Percentiles rank a stretch among this genome's conserved stretches.
These are phyloP conservation scores for Macadamia integrifolia DNA, from an alignment of 164 flowering plant species.

Conservation along the genomic window DNA sequence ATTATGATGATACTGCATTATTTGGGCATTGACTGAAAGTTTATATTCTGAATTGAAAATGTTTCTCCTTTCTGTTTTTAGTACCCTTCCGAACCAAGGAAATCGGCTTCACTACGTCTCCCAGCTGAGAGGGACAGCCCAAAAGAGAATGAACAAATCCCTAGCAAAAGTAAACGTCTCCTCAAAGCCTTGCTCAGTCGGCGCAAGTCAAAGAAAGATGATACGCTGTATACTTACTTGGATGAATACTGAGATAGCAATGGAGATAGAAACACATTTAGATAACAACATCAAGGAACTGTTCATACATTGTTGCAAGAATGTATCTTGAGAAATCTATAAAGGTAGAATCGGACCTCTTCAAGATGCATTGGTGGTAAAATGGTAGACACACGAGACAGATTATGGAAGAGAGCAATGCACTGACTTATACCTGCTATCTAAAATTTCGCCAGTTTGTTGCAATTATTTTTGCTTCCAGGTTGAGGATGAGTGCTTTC, in stretches of 20 bases:
- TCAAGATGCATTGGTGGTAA: no score
- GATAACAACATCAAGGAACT: conserved; percentile 11
- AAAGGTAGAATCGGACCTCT: conserved; percentile 29
- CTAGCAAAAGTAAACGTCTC: conserved; percentile 67
- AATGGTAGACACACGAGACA: no score
- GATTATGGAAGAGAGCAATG: neutral
- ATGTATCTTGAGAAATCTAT: conserved; percentile 68
- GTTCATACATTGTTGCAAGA: no score
- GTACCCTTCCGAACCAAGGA: conserved; percentile 63
- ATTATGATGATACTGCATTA: neutral
- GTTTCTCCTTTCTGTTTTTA: conserved; percentile 15
- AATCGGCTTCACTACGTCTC: conserved; percentile 58
- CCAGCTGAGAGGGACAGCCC: conserved; percentile 35
- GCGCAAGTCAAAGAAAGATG: conserved; percentile 73
- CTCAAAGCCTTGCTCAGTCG: conserved; percentile 71
- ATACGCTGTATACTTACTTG: conserved; percentile 53
- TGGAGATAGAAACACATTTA: conserved; percentile 5
- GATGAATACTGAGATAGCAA: conserved; percentile 51
- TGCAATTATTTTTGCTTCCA: neutral
- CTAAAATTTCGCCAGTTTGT: neutral
- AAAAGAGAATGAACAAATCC: conserved; percentile 45
- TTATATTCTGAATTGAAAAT: neutral
- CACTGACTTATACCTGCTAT: neutral
- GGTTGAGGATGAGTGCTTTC: neutral
- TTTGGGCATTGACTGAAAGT: neutral